Base-by-base conservation (phyloP, 2,329 filamentous ascomycete species). In the Penicillium italicum region DNA sequence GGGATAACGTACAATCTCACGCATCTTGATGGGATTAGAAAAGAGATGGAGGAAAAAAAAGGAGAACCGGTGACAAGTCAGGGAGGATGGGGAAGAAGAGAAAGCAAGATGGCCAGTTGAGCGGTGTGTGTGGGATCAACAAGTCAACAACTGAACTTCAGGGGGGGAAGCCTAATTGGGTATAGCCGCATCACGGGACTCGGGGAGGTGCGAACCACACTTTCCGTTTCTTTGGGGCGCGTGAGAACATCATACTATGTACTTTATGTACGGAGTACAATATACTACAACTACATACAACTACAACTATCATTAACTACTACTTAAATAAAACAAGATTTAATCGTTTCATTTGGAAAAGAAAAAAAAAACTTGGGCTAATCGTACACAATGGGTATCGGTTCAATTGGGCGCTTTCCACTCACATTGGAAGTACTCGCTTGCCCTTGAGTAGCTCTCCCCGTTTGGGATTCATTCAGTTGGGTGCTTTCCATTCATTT, bases 1-100 rank as follows among this genome's bases (percentile, higher is more conserved):
- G 58, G 58, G 48, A 44, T 46, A 41, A 67, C 85, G 77, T 80
- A 88, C 85, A 74, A 88, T 88, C 80, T 88, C 85, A 85, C 85
- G 85, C 85, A 88, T 88, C 66, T 54, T 55, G 51, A 58, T 50
- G 56, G 48, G 45, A 50, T 51, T 53, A 36, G 48, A 57, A 58
- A 62, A 52, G 31, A 56, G 41, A 52, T 42, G 51, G 11, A 42
- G 28, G 24, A 10, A 41, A 47, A 59, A 60, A 53, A 61, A 50
- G 62, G 58, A 55, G 56, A 61, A 62, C 62, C 59, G 59, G 57
- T 55, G 58, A 54, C 51, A 34, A 50, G 60, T 59, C 59, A 63
- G 57, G 57, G 56, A 66, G 62, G 53, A 58, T 58, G 62, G 53
- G 62, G 50, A 42, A 64, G 61, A 64, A 63, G 58, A 64, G 64